A percentile compares a stretch with the other conserved stretches of the same genome.
Evolutionary conservation across 2,329 filamentous ascomycete species (phyloP).

Genomic region (Emericellopsis cladophorae): DNA sequence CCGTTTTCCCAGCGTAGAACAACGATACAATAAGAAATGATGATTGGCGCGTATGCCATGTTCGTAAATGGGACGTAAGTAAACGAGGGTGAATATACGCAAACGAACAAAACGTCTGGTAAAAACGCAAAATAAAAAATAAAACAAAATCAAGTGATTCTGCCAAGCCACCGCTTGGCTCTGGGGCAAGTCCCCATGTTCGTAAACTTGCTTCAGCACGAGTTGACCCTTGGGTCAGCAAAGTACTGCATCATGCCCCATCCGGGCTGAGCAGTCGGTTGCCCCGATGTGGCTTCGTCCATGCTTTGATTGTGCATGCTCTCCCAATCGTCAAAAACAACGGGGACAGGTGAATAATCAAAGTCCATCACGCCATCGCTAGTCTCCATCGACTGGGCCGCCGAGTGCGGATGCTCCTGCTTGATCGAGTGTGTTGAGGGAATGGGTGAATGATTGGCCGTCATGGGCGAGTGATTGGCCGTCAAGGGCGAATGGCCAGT

Average conservation of each 20-base stretch:
- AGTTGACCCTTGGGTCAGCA: slow-evolving; percentile 13
- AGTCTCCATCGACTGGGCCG: slow-evolving; percentile 8
- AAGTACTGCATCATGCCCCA: slow-evolving; percentile 24
- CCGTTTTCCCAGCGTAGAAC: too few relatives aligned
- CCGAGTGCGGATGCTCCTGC: slow-evolving; percentile 20
- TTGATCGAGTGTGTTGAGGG: slow-evolving; percentile 19
- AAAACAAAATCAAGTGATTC: too few relatives aligned
- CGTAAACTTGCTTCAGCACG: too few relatives aligned
- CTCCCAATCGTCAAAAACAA: slow-evolving; percentile 29
- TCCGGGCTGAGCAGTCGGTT: slow-evolving; percentile 7
- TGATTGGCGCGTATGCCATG: too few relatives aligned
- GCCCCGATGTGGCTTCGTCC: slow-evolving; percentile 15
- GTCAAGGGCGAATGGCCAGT: slow-evolving; percentile 17
- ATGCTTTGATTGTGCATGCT: slow-evolving; percentile 20
- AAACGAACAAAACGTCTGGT: too few relatives aligned
- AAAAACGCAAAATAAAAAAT: too few relatives aligned
- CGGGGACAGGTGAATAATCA: slow-evolving; percentile 24
- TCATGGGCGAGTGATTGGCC: slow-evolving; percentile 17
- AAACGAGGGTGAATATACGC: too few relatives aligned
- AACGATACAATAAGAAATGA: too few relatives aligned
- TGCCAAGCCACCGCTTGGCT: background rate
- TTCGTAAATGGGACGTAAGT: too few relatives aligned
- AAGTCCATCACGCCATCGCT: slow-evolving; percentile 27
- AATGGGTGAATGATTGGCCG: slow-evolving; percentile 8
- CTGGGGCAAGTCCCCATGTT: too few relatives aligned